Conservation (phyloP, 192 early-diverging fungal genomes). For the Backusella psychrophila region DNA sequence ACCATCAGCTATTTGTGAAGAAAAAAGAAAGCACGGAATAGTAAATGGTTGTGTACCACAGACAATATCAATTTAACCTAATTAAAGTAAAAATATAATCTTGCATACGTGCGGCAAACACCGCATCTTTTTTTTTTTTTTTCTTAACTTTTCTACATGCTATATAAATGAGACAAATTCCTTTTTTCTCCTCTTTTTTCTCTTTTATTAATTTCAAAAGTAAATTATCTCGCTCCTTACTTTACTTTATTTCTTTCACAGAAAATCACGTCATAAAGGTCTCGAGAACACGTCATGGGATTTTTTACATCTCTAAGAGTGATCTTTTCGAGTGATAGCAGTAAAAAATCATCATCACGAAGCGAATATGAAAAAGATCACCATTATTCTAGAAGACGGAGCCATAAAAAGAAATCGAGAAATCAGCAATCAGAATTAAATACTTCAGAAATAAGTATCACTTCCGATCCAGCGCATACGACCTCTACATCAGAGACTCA, state of each 20-base stretch:
- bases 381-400: not conserved
- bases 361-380: not conserved
- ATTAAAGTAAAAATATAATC: conserved; percentile 4
- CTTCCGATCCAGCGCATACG: not conserved
- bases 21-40: not conserved
- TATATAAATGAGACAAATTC: not conserved
- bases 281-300: not conserved
- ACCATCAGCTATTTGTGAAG: not conserved
- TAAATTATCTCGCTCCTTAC: not conserved
- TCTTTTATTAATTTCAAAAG: not conserved
- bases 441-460: not conserved
- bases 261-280: not conserved
- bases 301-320: conserved; percentile 2
- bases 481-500: not conserved
- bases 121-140: not conserved
- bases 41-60: not conserved
- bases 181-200: not conserved
- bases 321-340: not conserved
- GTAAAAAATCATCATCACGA: not conserved
- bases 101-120: not conserved
- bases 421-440: not conserved
- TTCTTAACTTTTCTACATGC: not conserved
- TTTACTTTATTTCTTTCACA: not conserved
- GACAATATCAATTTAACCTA: conserved; percentile 4
- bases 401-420: not conserved